phyloP scores from a whole-genome alignment of 306 rosid species.

The Echinosophora koreensis region DNA sequence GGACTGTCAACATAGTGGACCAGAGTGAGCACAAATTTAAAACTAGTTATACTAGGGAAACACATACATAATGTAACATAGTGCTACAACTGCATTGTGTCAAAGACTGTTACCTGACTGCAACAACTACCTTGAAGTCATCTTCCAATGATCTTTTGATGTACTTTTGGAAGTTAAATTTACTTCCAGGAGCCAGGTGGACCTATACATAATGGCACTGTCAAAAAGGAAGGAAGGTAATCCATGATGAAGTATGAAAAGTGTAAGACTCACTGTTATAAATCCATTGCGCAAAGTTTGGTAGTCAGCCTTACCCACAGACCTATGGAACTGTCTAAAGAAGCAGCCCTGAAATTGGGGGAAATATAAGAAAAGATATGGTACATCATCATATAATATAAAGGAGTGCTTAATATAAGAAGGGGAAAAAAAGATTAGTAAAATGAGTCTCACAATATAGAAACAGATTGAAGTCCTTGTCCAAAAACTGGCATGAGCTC shows the following conservation, averaged over 20 bases:
- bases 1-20: slow-evolving; percentile 72
- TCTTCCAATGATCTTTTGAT: slow-evolving; percentile 95
- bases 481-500: slow-evolving; percentile 86
- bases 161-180: slow-evolving; percentile 91
- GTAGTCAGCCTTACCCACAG: slow-evolving; percentile 81
- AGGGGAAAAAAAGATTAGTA: slow-evolving; percentile 7
- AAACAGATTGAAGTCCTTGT: slow-evolving; percentile 71
- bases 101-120: slow-evolving; percentile 71
- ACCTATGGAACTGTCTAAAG: slow-evolving; percentile 83
- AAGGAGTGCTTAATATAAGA: not conserved
- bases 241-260: slow-evolving; percentile 1
- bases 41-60: slow-evolving; percentile 29
- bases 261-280: slow-evolving; percentile 70
- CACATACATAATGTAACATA: slow-evolving; percentile 3
- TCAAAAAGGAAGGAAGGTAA: slow-evolving; percentile 29
- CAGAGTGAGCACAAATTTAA: slow-evolving; percentile 41
- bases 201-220: slow-evolving; percentile 60
- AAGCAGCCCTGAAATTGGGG: slow-evolving; percentile 78
- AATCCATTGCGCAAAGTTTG: slow-evolving; percentile 85
- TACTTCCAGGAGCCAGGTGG: slow-evolving; percentile 85
- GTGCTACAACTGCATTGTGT: slow-evolving; percentile 16
- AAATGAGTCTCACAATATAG: slow-evolving; percentile 71
- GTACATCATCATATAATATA: not conserved
- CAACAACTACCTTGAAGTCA: slow-evolving; percentile 89
- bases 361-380: not conserved